Evolutionary conservation across 345 rosid genomes (phyloP).

Genomic region (Lumnitzera littorea): DNA sequence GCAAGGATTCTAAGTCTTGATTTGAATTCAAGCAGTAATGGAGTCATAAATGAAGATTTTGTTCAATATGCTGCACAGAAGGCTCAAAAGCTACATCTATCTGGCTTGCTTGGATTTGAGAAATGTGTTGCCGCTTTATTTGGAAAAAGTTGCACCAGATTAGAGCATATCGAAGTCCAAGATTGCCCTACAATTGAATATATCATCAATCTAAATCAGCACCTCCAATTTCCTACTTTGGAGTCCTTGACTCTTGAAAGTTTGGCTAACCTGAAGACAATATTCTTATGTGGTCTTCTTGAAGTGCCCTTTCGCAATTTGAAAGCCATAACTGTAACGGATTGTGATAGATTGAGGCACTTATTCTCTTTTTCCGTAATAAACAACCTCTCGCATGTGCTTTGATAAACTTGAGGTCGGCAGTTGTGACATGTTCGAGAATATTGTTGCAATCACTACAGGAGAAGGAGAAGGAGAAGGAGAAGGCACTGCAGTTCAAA

Average conservation of each 20-base stretch:
- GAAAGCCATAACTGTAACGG: conserved; percentile 8
- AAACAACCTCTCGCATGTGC: background rate
- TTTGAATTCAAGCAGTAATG: background rate
- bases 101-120: background rate
- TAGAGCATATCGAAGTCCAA: conserved; percentile 7
- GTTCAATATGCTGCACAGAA: background rate
- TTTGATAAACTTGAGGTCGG: conserved; percentile 6
- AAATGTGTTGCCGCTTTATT: conserved; percentile 7
- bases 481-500: background rate
- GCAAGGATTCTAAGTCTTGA: conserved; percentile 12
- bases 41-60: background rate
- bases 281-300: too few relatives aligned
- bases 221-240: background rate
- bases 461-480: too few relatives aligned
- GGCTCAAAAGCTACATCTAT: conserved; percentile 6
- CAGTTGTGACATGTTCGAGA: conserved; percentile 3
- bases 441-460: conserved; percentile 1
- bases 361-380: conserved; percentile 5
- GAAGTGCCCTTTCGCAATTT: conserved; percentile 9
- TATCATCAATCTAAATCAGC: background rate
- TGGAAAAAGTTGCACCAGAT: conserved; percentile 3
- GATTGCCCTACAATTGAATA: background rate
- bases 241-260: conserved; percentile 11
- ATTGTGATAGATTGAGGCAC: conserved; percentile 6
- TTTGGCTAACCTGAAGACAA: too few relatives aligned